Percentiles rank a stretch among this genome's conserved stretches.
Conservation (phyloP, 306 rosid genomes). For the Fragaria vesca region DNA sequence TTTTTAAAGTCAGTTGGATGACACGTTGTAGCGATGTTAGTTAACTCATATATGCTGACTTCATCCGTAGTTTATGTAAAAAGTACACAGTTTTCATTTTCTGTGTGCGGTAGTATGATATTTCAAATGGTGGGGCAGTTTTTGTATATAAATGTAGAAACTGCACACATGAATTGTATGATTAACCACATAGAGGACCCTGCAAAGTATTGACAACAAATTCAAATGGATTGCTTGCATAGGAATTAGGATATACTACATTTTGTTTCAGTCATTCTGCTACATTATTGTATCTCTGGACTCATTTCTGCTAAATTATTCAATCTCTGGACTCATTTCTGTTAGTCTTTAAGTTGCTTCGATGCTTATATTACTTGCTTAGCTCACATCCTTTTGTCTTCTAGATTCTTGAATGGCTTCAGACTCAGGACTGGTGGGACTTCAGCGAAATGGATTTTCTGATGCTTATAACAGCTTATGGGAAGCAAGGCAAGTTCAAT, state of each 20-base stretch:
- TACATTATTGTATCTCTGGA: neutral
- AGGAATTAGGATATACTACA: neutral
- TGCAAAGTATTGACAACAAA: slow-evolving; percentile 4
- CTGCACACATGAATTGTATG: too few species aligned
- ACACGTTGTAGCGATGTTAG: neutral
- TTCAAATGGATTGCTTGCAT: neutral
- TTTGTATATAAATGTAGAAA: neutral
- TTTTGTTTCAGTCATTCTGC: neutral
- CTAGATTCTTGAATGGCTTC: slow-evolving; percentile 92
- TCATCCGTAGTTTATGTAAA: neutral
- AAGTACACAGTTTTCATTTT: neutral
- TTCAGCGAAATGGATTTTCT: slow-evolving; percentile 83
- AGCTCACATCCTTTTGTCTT: slow-evolving; percentile 24
- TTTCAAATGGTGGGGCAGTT: neutral
- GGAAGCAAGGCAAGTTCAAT: slow-evolving; percentile 81
- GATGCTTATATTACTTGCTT: slow-evolving; percentile 13
- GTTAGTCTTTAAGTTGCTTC: slow-evolving; percentile 4
- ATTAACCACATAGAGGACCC: neutral
- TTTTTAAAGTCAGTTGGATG: neutral
- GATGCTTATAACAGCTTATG: slow-evolving; percentile 94
- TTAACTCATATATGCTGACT: neutral
- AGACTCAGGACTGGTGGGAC: slow-evolving; percentile 82
- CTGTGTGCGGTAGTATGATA: neutral
- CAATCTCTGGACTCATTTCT: neutral
- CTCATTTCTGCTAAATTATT: neutral